These are phyloP conservation scores for Boletus sensibilis DNA, from an alignment of 768 basidiomycete genomes.

Conservation along the genomic window DNA sequence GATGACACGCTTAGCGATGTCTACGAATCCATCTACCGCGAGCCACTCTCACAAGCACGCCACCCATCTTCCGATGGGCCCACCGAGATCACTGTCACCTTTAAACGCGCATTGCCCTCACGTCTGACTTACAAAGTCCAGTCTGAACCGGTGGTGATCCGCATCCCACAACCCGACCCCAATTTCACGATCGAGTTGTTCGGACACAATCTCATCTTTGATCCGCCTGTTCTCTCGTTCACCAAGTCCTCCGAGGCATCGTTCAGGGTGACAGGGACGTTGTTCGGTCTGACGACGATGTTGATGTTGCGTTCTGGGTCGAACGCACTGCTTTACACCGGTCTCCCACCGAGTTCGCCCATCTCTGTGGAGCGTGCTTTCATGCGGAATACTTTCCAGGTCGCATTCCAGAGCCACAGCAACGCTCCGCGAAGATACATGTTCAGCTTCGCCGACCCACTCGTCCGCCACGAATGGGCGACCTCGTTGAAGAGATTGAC, in stretches of 20 bases:
- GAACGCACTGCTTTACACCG: conserved; percentile 80
- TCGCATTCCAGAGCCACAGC: conserved; percentile 73
- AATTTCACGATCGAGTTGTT: conserved; percentile 77
- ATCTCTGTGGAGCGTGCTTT: conserved; percentile 87
- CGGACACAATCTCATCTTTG: conserved; percentile 86
- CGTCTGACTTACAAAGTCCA: conserved; percentile 85
- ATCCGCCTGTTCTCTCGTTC: conserved; percentile 83
- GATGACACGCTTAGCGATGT: conserved; percentile 77
- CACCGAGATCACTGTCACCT: conserved; percentile 57
- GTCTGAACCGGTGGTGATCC: conserved; percentile 84
- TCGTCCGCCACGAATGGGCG: conserved; percentile 73
- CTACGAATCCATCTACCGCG: conserved; percentile 72
- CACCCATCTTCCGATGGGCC: conserved; percentile 39
- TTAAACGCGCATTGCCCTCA: conserved; percentile 72
- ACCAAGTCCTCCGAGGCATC: conserved; percentile 75
- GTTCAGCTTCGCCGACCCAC: conserved; percentile 86
- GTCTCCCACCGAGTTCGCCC: conserved; percentile 74
- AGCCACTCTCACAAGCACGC: conserved; percentile 71
- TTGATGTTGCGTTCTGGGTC: conserved; percentile 81
- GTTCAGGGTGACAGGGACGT: conserved; percentile 87
- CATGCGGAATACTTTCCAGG: conserved; percentile 95
- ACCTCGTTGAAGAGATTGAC: conserved; percentile 67
- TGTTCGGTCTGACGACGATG: conserved; percentile 79
- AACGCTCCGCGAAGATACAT: conserved; percentile 83
- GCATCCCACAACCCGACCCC: conserved; percentile 84